Percentiles rank a stretch among this genome's conserved stretches.
phyloP scores from a whole-genome alignment of 108 stramenopile species.

The Cylindrotheca closterium region DNA sequence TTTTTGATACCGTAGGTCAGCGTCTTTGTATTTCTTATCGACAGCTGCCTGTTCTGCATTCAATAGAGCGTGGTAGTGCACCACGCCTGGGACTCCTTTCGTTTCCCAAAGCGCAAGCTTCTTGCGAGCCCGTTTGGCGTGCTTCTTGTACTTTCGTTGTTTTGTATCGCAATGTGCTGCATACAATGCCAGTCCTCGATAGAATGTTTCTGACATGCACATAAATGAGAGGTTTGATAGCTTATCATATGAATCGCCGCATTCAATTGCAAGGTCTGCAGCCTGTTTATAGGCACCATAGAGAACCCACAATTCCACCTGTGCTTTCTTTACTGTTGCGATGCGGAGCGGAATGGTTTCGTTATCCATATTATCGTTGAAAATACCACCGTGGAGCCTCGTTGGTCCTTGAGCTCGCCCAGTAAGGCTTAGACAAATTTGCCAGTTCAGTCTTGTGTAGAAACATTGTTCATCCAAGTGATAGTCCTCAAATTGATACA shows the following conservation, averaged over 20 bases:
- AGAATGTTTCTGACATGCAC: not conserved
- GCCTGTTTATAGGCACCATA: too few species aligned
- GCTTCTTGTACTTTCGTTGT: slow-evolving; percentile 5
- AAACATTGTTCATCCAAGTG: too few species aligned
- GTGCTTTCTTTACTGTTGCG: too few species aligned
- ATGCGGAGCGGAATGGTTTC: too few species aligned
- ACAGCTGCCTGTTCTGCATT: not conserved
- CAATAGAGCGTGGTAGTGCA: not conserved
- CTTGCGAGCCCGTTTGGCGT: not conserved
- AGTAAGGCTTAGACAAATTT: too few species aligned
- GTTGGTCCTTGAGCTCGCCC: too few species aligned
- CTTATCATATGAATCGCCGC: not conserved
- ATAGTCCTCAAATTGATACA: too few species aligned
- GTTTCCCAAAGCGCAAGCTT: not conserved
- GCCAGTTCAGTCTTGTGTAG: too few species aligned
- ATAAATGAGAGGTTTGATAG: not conserved
- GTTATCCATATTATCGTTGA: too few species aligned
- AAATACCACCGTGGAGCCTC: too few species aligned
- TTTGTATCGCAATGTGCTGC: not conserved
- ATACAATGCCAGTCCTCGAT: slow-evolving; percentile 1
- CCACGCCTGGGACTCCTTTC: not conserved
- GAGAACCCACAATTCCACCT: too few species aligned
- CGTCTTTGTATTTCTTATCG: not conserved
- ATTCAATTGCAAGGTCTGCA: too few species aligned
- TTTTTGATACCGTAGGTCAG: not conserved